These are phyloP conservation scores for Fraxinus velutina DNA, from an alignment of 305 asterid species.

Conservation along the genomic window DNA sequence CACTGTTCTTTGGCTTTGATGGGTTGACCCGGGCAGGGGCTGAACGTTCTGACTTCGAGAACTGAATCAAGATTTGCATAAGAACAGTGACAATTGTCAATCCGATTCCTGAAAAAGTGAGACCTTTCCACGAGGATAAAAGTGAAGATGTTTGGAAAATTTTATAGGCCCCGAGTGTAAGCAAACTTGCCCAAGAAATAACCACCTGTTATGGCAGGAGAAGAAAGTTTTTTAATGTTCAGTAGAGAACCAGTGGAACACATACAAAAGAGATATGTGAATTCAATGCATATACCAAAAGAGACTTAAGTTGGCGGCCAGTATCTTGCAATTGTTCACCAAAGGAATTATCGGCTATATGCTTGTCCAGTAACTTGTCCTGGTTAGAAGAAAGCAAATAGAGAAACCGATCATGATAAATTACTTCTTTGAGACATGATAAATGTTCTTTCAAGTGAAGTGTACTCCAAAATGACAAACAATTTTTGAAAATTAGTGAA, in stretches of 20 bases:
- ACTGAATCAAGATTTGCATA: conserved; percentile 85
- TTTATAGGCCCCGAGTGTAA: conserved; percentile 51
- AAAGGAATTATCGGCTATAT: conserved; percentile 57
- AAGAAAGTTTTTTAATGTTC: neutral
- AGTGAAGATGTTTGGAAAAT: conserved; percentile 54
- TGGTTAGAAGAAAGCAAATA: conserved; percentile 23
- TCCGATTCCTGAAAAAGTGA: conserved; percentile 42
- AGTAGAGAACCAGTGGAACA: neutral
- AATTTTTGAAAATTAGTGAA: neutral
- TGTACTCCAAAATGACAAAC: neutral
- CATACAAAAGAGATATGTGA: neutral
- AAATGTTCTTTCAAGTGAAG: neutral
- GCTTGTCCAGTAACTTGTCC: conserved; percentile 76
- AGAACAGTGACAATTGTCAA: conserved; percentile 57
- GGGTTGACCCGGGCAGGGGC: conserved; percentile 48
- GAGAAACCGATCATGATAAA: neutral
- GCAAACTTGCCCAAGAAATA: conserved; percentile 60
- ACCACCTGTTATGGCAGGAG: conserved; percentile 38
- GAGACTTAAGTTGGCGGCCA: conserved; percentile 78
- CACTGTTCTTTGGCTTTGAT: conserved; percentile 32
- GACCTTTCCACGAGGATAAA: conserved; percentile 80
- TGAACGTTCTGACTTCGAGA: conserved; percentile 78
- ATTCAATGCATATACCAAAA: conserved; percentile 47
- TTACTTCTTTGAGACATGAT: neutral
- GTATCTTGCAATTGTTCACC: conserved; percentile 57